phyloP scores from a whole-genome alignment of 257 asterid genomes.

The Penstemon eatonii region DNA sequence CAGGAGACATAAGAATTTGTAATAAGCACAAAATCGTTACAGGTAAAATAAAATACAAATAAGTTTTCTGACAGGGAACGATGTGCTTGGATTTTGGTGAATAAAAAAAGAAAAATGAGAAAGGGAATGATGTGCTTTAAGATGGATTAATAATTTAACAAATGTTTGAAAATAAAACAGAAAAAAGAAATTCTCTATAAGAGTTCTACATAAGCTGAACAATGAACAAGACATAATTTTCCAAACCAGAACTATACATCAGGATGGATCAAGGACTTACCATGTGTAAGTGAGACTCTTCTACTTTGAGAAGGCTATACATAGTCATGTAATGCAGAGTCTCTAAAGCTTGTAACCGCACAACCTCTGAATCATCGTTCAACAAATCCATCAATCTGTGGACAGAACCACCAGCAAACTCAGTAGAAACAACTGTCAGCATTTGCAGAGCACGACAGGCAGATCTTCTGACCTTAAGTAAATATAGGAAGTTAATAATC shows the following conservation, averaged over 20 bases:
- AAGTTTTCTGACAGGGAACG: neutral
- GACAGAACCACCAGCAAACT: conserved; percentile 65
- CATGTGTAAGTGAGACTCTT: conserved; percentile 67
- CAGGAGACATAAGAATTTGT: neutral
- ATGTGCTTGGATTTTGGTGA: neutral
- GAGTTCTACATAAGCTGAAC: neutral
- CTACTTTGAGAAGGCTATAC: conserved; percentile 51
- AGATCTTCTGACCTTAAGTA: conserved; percentile 80
- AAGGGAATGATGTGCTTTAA: neutral
- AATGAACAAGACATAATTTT: neutral
- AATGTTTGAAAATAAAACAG: neutral
- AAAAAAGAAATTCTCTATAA: neutral
- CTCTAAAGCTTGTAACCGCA: conserved; percentile 73
- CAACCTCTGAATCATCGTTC: conserved; percentile 71
- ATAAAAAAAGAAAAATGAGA: neutral
- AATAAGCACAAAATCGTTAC: neutral
- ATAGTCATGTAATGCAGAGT: conserved; percentile 60
- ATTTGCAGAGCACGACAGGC: conserved; percentile 81
- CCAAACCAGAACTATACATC: conserved; percentile 18
- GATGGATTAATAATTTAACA: conserved; percentile 7
- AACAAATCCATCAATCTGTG: conserved; percentile 65
- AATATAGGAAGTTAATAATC: conserved; percentile 25
- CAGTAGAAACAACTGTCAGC: conserved; percentile 49
- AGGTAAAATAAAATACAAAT: neutral
- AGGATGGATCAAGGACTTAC: conserved; percentile 42